A percentile compares a stretch with the other conserved stretches of the same genome.
phyloP scores from a whole-genome alignment of 192 early-diverging fungal genomes.

The Backusella liffmaniae region DNA sequence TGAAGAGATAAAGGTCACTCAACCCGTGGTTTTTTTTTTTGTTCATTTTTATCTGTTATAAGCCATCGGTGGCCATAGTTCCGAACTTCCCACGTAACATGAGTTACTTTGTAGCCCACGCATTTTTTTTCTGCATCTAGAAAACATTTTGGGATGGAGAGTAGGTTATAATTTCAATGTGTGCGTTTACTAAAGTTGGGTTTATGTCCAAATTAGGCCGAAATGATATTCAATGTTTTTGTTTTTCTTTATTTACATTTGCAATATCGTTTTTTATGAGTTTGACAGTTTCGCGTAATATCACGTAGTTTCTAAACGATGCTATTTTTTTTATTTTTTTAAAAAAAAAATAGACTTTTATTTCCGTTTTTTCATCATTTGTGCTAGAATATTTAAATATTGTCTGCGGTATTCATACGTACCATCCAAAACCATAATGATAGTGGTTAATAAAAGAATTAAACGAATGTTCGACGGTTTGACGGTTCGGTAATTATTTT shows the following conservation, averaged over 20 bases:
- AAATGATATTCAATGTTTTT: constrained; percentile 1
- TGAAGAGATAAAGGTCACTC: neutral
- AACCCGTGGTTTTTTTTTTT: neutral
- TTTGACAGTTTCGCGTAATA: neutral
- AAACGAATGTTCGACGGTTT: neutral
- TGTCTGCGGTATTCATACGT: neutral
- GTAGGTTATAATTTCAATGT: neutral
- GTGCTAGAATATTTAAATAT: neutral
- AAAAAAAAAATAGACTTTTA: neutral
- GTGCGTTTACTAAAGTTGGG: neutral
- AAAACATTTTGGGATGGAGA: neutral
- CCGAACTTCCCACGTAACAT: neutral
- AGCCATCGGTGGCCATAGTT: neutral
- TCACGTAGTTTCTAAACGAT: neutral
- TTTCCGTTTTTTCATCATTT: neutral
- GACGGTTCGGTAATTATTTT: neutral
- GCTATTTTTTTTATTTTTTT: neutral
- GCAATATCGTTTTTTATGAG: neutral
- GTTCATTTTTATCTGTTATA: neutral
- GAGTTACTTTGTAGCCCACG: neutral
- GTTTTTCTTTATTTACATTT: neutral
- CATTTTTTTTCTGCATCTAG: neutral
- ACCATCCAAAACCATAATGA: neutral
- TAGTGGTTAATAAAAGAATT: neutral
- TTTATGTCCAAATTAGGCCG: neutral